A percentile compares a stretch with the other conserved stretches of the same genome.
phyloP scores from a whole-genome alignment of 2,329 filamentous ascomycete species.

The Xylariaceae sp. region DNA sequence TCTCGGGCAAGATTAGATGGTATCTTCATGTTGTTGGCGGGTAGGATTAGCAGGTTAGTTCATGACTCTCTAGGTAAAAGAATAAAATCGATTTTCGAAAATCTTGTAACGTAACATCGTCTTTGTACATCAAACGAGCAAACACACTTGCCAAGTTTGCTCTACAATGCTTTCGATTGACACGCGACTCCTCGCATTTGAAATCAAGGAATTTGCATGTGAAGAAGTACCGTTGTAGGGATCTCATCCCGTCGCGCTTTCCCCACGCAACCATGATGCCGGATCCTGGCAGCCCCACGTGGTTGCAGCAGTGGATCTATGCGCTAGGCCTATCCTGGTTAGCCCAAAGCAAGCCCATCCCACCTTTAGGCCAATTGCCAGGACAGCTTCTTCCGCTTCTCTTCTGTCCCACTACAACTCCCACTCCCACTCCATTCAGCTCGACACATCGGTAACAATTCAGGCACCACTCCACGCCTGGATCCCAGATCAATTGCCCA shows the following conservation, averaged over 20 bases:
- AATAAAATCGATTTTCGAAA: neutral
- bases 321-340: neutral
- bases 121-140: neutral
- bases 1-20: neutral
- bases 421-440: neutral
- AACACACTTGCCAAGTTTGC: too few species aligned
- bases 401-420: neutral
- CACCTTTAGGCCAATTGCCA: too few species aligned
- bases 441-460: neutral
- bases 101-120: neutral
- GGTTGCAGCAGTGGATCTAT: neutral
- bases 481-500: neutral
- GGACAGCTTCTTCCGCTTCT: neutral
- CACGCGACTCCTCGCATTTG: too few species aligned
- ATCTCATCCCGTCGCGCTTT: neutral
- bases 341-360: neutral
- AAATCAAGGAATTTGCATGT: slow-evolving; percentile 2
- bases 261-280: neutral
- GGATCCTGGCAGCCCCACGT: slow-evolving; percentile 7
- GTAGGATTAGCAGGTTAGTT: slow-evolving; percentile 1
- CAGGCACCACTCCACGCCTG: neutral
- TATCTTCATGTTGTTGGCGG: neutral
- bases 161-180: too few species aligned
- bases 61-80: neutral
- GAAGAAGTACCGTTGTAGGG: neutral